These are phyloP conservation scores for Pulveroboletus sp. DNA, from an alignment of 768 basidiomycete genomes.

Conservation along the genomic window DNA sequence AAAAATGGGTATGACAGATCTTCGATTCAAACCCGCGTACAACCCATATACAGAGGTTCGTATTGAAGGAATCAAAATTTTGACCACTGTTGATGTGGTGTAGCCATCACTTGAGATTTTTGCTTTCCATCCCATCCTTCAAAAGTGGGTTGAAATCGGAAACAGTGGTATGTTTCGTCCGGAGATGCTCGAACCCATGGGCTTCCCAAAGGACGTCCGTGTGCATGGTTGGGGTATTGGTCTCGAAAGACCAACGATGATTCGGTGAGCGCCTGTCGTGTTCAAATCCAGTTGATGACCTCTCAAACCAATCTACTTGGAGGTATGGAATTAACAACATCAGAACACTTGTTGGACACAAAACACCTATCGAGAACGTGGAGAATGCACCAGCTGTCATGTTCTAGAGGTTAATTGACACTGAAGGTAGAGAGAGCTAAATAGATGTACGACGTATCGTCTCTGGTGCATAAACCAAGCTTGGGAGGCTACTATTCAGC, in stretches of 20 bases:
- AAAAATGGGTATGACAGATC: constrained; percentile 93
- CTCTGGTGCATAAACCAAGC: not conserved
- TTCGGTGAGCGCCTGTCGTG: constrained; percentile 69
- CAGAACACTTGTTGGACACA: constrained; percentile 94
- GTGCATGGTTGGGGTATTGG: constrained; percentile 97
- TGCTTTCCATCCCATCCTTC: constrained; percentile 91
- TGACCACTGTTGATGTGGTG: constrained; percentile 8
- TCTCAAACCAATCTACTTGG: constrained; percentile 3
- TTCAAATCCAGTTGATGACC: not conserved
- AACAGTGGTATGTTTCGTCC: constrained; percentile 99
- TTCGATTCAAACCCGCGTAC: constrained; percentile 98
- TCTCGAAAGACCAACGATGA: constrained; percentile 97
- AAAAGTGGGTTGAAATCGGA: constrained; percentile 97
- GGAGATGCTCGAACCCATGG: constrained; percentile 99
- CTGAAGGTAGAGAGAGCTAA: not conserved
- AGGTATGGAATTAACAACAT: constrained; percentile 99
- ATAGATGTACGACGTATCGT: constrained; percentile 6
- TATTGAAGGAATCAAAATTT: not conserved
- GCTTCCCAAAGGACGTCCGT: constrained; percentile 92
- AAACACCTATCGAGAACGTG: constrained; percentile 86
- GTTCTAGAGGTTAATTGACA: constrained; percentile 50
- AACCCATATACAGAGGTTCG: constrained; percentile 94
- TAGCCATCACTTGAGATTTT: constrained; percentile 97
- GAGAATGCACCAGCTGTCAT: constrained; percentile 89
- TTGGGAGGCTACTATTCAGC: not conserved